phyloP scores from a whole-genome alignment of 208 protist genomes.

The Borovskyia barvae region DNA sequence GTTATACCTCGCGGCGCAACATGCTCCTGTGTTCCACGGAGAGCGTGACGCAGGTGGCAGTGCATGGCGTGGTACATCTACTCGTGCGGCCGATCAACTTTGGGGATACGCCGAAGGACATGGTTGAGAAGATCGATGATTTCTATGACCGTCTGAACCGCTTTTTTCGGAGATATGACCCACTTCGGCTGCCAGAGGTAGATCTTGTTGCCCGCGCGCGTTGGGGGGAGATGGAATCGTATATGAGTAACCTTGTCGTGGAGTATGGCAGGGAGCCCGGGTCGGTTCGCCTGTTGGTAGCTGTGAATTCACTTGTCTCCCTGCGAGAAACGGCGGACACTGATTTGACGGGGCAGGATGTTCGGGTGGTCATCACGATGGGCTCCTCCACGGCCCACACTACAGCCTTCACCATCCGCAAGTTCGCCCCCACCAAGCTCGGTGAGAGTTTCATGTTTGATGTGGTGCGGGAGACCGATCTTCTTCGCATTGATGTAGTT shows the following conservation, averaged over 20 bases:
- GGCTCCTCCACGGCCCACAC: constrained; percentile 45
- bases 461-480: constrained; percentile 79
- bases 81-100: constrained; percentile 57
- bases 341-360: constrained; percentile 47
- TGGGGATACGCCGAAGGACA: constrained; percentile 35
- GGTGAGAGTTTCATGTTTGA: constrained; percentile 70
- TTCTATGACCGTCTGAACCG: constrained; percentile 69
- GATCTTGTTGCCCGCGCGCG: constrained; percentile 53
- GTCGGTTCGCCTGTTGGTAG: constrained; percentile 49
- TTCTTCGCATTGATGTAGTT: constrained; percentile 75
- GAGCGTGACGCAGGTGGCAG: constrained; percentile 22
- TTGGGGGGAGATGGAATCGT: constrained; percentile 40
- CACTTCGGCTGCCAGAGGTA: constrained; percentile 46
- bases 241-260: constrained; percentile 72
- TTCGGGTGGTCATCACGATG: constrained; percentile 70
- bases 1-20: constrained; percentile 49
- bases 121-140: constrained; percentile 40
- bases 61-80: constrained; percentile 62
- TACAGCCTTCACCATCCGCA: constrained; percentile 32
- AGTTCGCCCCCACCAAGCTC: constrained; percentile 50
- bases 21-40: constrained; percentile 62
- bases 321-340: constrained; percentile 34
- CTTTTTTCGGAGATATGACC: constrained; percentile 82
- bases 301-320: constrained; percentile 41
- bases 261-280: constrained; percentile 77